phyloP scores from a whole-genome alignment of 164 flowering plant genomes.

The Cinnamomum chago region DNA sequence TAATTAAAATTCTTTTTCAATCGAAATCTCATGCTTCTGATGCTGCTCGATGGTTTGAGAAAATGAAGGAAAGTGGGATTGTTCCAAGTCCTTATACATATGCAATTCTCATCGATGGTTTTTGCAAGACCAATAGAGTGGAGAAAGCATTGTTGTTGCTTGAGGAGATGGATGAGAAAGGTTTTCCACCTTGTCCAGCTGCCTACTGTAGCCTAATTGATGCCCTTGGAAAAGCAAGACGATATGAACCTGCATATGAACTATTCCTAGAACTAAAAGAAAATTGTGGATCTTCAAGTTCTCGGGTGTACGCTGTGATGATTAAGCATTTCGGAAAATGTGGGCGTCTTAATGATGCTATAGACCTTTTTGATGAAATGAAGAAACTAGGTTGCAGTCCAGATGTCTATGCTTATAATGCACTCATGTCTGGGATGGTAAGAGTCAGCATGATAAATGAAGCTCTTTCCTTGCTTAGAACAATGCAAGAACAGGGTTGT shows the following conservation, averaged over 20 bases:
- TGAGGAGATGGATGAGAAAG: conserved; percentile 98
- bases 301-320: conserved; percentile 94
- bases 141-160: conserved; percentile 83
- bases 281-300: conserved; percentile 73
- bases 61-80: conserved; percentile 72
- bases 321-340: conserved; percentile 89
- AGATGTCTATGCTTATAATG: conserved; percentile 88
- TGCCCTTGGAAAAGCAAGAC: conserved; percentile 74
- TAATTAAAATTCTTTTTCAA: conserved; percentile 66
- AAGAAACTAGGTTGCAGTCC: conserved; percentile 67
- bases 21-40: conserved; percentile 62
- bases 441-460: conserved; percentile 83
- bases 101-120: conserved; percentile 92
- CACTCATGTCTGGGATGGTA: conserved; percentile 94
- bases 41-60: conserved; percentile 63
- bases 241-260: conserved; percentile 90
- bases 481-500: conserved; percentile 82
- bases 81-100: conserved; percentile 73
- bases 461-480: conserved; percentile 65
- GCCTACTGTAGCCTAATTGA: conserved; percentile 93
- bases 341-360: conserved; percentile 70
- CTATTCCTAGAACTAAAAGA: conserved; percentile 85
- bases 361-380: conserved; percentile 89
- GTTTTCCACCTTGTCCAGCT: conserved; percentile 90
- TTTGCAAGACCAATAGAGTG: conserved; percentile 78